Conservation (phyloP, 129 eudicot species). For the Kitagawia praeruptora region DNA sequence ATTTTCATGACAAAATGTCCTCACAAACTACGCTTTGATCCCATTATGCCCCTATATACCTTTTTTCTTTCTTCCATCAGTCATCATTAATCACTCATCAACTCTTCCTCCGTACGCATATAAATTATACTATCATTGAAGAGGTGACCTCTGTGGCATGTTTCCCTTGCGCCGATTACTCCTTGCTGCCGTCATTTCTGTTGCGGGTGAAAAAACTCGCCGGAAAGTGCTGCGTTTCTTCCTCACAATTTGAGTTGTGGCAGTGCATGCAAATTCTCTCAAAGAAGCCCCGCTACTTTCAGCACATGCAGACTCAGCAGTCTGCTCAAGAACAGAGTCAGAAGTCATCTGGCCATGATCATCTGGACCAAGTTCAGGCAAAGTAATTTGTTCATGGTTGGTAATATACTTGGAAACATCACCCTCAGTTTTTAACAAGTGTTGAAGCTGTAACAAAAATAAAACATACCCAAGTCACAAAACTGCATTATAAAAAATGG, state of each 20-base stretch:
- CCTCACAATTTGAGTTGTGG: constrained; percentile 56
- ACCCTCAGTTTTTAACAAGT: constrained; percentile 28
- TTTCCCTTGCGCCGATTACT: constrained; percentile 58
- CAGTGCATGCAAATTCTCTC: constrained; percentile 35
- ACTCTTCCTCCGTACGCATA: constrained; percentile 11
- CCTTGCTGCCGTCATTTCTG: constrained; percentile 6
- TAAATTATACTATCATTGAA: constrained; percentile 17
- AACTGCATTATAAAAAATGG: background rate
- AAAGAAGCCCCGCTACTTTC: constrained; percentile 27
- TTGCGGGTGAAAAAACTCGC: constrained; percentile 20
- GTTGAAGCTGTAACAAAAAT: constrained; percentile 27
- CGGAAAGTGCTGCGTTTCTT: constrained; percentile 40
- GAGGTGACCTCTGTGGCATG: constrained; percentile 62
- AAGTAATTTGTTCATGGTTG: constrained; percentile 31
- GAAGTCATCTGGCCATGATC: constrained; percentile 63
- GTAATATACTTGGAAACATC: constrained; percentile 32
- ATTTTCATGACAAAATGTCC: background rate
- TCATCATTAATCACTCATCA: too few relatives aligned
- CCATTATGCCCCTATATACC: constrained; percentile 17
- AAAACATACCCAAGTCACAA: background rate
- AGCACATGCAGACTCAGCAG: constrained; percentile 49
- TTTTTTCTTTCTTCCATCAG: background rate
- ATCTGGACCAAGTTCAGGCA: constrained; percentile 47
- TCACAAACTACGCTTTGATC: background rate
- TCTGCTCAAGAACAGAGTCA: constrained; percentile 59